Conservation (phyloP, 1,284 basidiomycete species). For the Sanguinoderma infundibulare region DNA sequence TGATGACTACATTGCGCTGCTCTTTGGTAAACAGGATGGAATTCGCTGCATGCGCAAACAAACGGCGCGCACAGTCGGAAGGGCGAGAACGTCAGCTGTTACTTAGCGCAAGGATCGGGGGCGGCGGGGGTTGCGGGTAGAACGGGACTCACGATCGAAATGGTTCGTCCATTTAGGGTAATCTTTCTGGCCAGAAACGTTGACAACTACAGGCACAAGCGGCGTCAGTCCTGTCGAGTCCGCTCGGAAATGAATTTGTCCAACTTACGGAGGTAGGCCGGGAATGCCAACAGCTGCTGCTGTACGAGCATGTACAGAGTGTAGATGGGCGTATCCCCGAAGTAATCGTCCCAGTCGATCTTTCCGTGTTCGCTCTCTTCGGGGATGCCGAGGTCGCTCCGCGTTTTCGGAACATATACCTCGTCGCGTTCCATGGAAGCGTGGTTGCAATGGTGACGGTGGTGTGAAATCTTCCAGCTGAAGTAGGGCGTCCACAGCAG, state of each 20-base stretch:
- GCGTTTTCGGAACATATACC: slow-evolving; percentile 62
- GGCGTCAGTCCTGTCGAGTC: background rate
- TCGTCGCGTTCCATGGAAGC: slow-evolving; percentile 59
- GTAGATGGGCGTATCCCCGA: slow-evolving; percentile 64
- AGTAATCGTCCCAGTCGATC: slow-evolving; percentile 57
- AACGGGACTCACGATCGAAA: slow-evolving; percentile 51
- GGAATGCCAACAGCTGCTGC: slow-evolving; percentile 78
- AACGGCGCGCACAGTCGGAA: too few species aligned
- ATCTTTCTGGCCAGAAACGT: slow-evolving; percentile 67
- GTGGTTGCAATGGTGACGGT: slow-evolving; percentile 43
- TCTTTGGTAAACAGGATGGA: slow-evolving; percentile 56
- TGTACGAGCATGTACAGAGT: slow-evolving; percentile 56
- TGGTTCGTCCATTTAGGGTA: slow-evolving; percentile 72
- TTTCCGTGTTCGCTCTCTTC: slow-evolving; percentile 33
- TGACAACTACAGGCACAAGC: slow-evolving; percentile 47
- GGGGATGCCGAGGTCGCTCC: slow-evolving; percentile 54
- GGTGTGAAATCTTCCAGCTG: slow-evolving; percentile 45
- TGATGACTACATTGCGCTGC: slow-evolving; percentile 55
- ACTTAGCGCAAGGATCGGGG: background rate
- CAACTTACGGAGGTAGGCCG: slow-evolving; percentile 62
- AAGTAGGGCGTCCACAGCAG: slow-evolving; percentile 45
- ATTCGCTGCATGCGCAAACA: slow-evolving; percentile 41
- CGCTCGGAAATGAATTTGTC: background rate
- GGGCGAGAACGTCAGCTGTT: background rate
- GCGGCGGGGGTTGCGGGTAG: background rate